A percentile compares a stretch with the other conserved stretches of the same genome.
phyloP scores from a whole-genome alignment of 441 rosid genomes.

The Macaranga tanarius region DNA sequence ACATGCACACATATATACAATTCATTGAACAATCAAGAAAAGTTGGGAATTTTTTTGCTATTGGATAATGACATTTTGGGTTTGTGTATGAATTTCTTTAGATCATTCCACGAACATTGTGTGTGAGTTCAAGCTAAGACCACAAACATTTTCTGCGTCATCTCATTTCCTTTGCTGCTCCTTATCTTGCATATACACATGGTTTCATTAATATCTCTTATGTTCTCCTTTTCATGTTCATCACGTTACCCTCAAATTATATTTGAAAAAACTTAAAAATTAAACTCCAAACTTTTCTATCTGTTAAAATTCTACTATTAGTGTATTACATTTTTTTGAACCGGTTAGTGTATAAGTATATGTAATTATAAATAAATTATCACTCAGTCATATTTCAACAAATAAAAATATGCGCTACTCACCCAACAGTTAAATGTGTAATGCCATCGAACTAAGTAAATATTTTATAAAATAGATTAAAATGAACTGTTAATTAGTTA shows the following conservation, averaged over 20 bases:
- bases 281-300: too few species aligned
- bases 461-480: too few species aligned
- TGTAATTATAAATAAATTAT: too few species aligned
- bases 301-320: too few species aligned
- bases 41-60: background rate
- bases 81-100: background rate
- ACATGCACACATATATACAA: conserved; percentile 22
- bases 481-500: too few species aligned
- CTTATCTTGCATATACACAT: conserved; percentile 14
- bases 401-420: too few species aligned
- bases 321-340: too few species aligned
- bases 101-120: conserved; percentile 14
- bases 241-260: background rate
- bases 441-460: too few species aligned
- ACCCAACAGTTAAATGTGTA: too few species aligned
- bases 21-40: conserved; percentile 33
- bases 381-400: too few species aligned
- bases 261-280: too few species aligned
- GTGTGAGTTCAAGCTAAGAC: background rate
- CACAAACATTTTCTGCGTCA: conserved; percentile 18
- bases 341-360: too few species aligned
- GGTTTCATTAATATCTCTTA: background rate
- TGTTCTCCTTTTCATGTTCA: background rate
- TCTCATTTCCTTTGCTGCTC: conserved; percentile 21
- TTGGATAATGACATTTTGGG: conserved; percentile 15